These are phyloP conservation scores for Penicillium dipodomyicola DNA, from an alignment of 495 filamentous ascomycete genomes.

Conservation along the genomic window DNA sequence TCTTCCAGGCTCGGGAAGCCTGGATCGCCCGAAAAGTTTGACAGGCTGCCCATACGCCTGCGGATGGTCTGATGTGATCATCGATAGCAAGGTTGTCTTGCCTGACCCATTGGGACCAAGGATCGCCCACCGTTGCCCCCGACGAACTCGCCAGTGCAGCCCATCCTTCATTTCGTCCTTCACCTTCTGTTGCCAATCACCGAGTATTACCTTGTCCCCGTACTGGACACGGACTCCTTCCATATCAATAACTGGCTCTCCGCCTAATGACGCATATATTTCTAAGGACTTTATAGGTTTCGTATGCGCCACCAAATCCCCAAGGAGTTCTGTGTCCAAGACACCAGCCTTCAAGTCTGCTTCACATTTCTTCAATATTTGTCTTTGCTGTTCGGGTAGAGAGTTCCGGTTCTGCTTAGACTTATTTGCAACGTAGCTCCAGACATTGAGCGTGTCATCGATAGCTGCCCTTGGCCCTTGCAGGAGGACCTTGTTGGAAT, in stretches of 20 bases:
- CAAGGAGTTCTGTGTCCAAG: conserved; percentile 33
- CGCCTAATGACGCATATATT: conserved; percentile 16
- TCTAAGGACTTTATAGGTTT: background rate
- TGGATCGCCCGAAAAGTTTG: conserved; percentile 74
- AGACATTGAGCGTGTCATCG: conserved; percentile 24
- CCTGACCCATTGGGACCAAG: conserved; percentile 81
- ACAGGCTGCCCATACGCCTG: conserved; percentile 89
- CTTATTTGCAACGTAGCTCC: conserved; percentile 18
- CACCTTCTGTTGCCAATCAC: conserved; percentile 67
- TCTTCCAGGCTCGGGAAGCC: conserved; percentile 70
- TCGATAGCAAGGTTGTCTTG: conserved; percentile 88
- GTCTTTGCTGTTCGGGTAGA: background rate
- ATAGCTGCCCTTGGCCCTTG: conserved; percentile 28
- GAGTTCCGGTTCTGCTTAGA: background rate
- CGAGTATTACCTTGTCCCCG: conserved; percentile 69
- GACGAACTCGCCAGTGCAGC: conserved; percentile 77
- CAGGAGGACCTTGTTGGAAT: conserved; percentile 54
- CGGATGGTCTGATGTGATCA: conserved; percentile 94
- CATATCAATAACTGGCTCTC: conserved; percentile 81
- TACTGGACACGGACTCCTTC: conserved; percentile 76
- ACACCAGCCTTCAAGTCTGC: conserved; percentile 25
- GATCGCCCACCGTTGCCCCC: conserved; percentile 84
- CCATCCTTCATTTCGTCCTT: conserved; percentile 51
- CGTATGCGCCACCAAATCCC: conserved; percentile 24
- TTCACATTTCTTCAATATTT: conserved; percentile 14